phyloP scores from a whole-genome alignment of 2,329 filamentous ascomycete genomes.

The Incumbomyces lentus region DNA sequence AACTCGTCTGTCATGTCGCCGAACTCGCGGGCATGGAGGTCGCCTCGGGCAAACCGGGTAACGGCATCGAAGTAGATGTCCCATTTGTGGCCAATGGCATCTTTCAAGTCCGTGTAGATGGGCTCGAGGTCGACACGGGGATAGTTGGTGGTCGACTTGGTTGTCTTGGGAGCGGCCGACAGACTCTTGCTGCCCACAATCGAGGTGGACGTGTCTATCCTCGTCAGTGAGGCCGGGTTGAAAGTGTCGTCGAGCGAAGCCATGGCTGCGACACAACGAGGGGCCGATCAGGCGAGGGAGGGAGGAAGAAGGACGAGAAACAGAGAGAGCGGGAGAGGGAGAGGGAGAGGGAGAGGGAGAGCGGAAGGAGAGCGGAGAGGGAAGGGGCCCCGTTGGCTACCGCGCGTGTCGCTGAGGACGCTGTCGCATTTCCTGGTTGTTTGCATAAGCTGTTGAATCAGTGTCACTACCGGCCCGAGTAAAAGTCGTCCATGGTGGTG shows the following conservation, averaged over 20 bases:
- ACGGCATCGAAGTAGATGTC: slow-evolving; percentile 49
- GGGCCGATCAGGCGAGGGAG: not conserved
- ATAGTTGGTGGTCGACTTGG: slow-evolving; percentile 42
- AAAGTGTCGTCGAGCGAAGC: slow-evolving; percentile 23
- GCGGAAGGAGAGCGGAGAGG: too few species aligned
- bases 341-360: too few species aligned
- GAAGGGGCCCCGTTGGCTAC: not conserved
- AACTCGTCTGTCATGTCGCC: slow-evolving; percentile 46
- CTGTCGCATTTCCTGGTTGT: too few species aligned
- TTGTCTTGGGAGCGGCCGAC: slow-evolving; percentile 32
- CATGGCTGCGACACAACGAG: slow-evolving; percentile 5
- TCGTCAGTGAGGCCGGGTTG: slow-evolving; percentile 24
- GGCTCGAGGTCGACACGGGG: slow-evolving; percentile 54
- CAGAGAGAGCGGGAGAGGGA: too few species aligned
- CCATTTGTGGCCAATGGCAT: slow-evolving; percentile 50
- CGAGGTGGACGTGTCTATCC: slow-evolving; percentile 19
- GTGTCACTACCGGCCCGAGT: too few species aligned
- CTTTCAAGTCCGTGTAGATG: slow-evolving; percentile 51
- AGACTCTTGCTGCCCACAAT: slow-evolving; percentile 13
- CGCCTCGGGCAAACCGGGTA: slow-evolving; percentile 47
- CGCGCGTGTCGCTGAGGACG: not conserved
- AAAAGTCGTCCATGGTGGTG: too few species aligned
- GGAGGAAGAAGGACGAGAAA: too few species aligned
- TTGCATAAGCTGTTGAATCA: too few species aligned
- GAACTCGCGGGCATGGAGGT: slow-evolving; percentile 52